Percentiles rank a stretch among this genome's conserved stretches.
Evolutionary conservation across 805 yeast genomes (phyloP).

Genomic region (Metschnikowia sp.): DNA sequence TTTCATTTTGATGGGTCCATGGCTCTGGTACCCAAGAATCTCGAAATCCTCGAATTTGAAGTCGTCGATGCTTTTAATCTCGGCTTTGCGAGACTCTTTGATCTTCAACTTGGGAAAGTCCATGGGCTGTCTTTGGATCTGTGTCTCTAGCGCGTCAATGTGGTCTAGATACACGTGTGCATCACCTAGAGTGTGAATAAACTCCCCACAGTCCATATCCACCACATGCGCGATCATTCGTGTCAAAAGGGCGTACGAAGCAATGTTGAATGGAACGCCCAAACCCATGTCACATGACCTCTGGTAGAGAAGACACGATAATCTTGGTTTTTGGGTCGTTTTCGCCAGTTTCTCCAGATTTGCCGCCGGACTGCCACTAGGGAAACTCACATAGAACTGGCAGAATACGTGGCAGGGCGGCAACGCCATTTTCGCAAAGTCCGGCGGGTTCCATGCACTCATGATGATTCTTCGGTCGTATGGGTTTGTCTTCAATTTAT

Average conservation of each 20-base stretch:
- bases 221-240: conserved; percentile 95
- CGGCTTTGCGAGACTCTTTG: conserved; percentile 46
- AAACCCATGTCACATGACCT: conserved; percentile 99
- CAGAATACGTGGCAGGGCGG: conserved; percentile 98
- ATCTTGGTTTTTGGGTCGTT: conserved; percentile 48
- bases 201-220: conserved; percentile 92
- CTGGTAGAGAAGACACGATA: conserved; percentile 89
- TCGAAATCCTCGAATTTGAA: conserved; percentile 87
- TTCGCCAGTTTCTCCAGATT: conserved; percentile 13
- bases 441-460: conserved; percentile 99
- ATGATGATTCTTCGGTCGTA: conserved; percentile 90
- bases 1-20: conserved; percentile 84
- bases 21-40: conserved; percentile 75
- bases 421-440: conserved; percentile 87
- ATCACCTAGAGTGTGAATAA: conserved; percentile 94
- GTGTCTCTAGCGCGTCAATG: conserved; percentile 83
- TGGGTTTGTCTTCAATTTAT: conserved; percentile 81
- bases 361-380: conserved; percentile 34
- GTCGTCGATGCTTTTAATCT: conserved; percentile 72
- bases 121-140: conserved; percentile 70
- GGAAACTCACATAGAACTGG: conserved; percentile 90
- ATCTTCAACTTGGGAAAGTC: conserved; percentile 77
- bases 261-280: conserved; percentile 98
- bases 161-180: conserved; percentile 94
- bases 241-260: conserved; percentile 89